Evolutionary conservation across 495 filamentous ascomycete species (phyloP).

Genomic region (Penicillium tannophilum): DNA sequence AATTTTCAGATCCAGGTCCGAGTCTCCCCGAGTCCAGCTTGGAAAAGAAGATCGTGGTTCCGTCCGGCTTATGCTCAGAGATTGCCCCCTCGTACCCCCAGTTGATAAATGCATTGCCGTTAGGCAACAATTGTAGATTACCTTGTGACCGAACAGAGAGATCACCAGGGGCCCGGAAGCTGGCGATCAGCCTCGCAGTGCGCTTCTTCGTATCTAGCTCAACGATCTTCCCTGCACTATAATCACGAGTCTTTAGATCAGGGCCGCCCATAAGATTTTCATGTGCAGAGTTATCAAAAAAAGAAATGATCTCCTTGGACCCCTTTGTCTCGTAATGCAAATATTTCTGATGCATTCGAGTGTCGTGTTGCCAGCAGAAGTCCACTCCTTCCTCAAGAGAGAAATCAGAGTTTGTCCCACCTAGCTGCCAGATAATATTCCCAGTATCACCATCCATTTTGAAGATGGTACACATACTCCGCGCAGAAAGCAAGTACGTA

Average conservation of each 20-base stretch:
- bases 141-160: conserved; percentile 53
- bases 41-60: conserved; percentile 41
- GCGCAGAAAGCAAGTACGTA: conserved; percentile 53
- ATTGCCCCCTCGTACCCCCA: conserved; percentile 52
- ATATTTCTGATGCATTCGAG: conserved; percentile 37
- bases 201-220: conserved; percentile 40
- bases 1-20: conserved; percentile 20
- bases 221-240: conserved; percentile 51
- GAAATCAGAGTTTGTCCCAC: conserved; percentile 41
- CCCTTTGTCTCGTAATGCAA: conserved; percentile 40
- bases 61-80: conserved; percentile 48
- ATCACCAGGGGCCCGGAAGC: conserved; percentile 37
- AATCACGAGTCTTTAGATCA: conserved; percentile 22
- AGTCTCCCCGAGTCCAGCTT: conserved; percentile 17
- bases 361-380: conserved; percentile 56
- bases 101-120: conserved; percentile 51
- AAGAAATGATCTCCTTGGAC: conserved; percentile 41
- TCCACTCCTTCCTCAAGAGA: conserved; percentile 28
- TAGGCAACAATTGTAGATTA: conserved; percentile 51
- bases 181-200: conserved; percentile 35
- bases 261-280: conserved; percentile 29
- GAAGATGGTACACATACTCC: conserved; percentile 51
- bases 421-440: conserved; percentile 52
- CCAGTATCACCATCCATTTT: conserved; percentile 55
- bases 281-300: conserved; percentile 48